phyloP scores from a whole-genome alignment of 1,284 basidiomycete genomes.

The Porogramme epimiltina region DNA sequence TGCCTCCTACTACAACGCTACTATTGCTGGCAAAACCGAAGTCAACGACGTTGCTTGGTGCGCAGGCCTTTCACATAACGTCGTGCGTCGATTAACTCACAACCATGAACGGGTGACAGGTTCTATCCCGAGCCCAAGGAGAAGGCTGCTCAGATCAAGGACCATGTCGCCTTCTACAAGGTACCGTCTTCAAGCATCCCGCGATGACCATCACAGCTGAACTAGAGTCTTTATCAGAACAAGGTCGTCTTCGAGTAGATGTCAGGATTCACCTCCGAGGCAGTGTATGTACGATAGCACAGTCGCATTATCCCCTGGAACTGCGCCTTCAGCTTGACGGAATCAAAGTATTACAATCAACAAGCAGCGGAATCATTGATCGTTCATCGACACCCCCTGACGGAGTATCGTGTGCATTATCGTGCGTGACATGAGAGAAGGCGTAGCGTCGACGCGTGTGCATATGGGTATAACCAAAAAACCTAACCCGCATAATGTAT shows the following conservation, averaged over 20 bases:
- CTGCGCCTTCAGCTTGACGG: too few relatives aligned
- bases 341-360: too few relatives aligned
- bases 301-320: too few relatives aligned
- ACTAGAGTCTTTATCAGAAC: conserved; percentile 15
- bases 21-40: conserved; percentile 43
- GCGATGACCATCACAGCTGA: neutral
- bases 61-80: conserved; percentile 19
- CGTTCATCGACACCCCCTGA: neutral
- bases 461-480: conserved; percentile 17
- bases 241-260: conserved; percentile 26
- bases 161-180: conserved; percentile 70
- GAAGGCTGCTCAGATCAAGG: conserved; percentile 56
- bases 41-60: conserved; percentile 66
- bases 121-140: conserved; percentile 58
- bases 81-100: neutral
- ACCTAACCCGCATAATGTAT: conserved; percentile 6
- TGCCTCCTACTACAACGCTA: conserved; percentile 63
- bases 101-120: conserved; percentile 37
- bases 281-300: too few relatives aligned
- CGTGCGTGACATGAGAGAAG: conserved; percentile 5
- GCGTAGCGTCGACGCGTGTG: conserved; percentile 2
- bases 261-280: too few relatives aligned
- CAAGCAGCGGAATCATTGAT: too few relatives aligned
- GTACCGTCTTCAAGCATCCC: conserved; percentile 29
- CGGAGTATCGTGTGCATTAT: conserved; percentile 11